phyloP scores from a whole-genome alignment of 495 filamentous ascomycete species.

The Daldinia concentrica region DNA sequence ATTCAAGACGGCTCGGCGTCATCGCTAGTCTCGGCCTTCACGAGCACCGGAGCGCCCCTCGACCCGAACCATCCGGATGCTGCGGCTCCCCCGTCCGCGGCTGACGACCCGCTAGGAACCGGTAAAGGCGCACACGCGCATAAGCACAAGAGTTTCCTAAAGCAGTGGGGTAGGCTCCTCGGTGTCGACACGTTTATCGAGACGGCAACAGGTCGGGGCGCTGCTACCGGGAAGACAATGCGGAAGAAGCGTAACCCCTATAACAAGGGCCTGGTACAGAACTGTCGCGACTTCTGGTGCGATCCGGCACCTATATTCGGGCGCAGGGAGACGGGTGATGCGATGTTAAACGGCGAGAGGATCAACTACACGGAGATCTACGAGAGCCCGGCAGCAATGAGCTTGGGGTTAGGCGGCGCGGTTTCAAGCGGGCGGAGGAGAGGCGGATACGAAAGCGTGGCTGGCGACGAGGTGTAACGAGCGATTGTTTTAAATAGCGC shows the following conservation, averaged over 20 bases:
- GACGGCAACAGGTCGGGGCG: constrained; percentile 70
- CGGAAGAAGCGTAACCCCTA: constrained; percentile 79
- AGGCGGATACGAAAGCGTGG: constrained; percentile 58
- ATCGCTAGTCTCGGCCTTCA: constrained; percentile 80
- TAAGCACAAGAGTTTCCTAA: constrained; percentile 69
- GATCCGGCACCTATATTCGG: constrained; percentile 86
- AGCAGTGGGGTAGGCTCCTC: constrained; percentile 82
- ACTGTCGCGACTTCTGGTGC: constrained; percentile 97
- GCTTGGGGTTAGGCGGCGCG: constrained; percentile 30
- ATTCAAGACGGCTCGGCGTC: constrained; percentile 65
- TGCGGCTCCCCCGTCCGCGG: constrained; percentile 50
- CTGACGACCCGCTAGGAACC: constrained; percentile 53
- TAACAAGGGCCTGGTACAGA: constrained; percentile 79
- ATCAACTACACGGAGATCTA: constrained; percentile 93
- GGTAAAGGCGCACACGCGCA: constrained; percentile 58
- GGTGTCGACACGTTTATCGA: constrained; percentile 93
- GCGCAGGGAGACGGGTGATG: constrained; percentile 73
- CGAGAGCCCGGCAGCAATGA: constrained; percentile 77
- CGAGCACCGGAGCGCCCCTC: constrained; percentile 79
- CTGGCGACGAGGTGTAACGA: constrained; percentile 53
- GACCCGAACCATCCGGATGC: constrained; percentile 52
- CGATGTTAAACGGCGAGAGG: constrained; percentile 76
- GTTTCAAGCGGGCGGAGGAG: constrained; percentile 40
- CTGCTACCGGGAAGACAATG: constrained; percentile 57
- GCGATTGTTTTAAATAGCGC: not conserved